Conservation (phyloP, 2,329 filamentous ascomycete genomes). For the Hirsutella rhossiliensis region DNA sequence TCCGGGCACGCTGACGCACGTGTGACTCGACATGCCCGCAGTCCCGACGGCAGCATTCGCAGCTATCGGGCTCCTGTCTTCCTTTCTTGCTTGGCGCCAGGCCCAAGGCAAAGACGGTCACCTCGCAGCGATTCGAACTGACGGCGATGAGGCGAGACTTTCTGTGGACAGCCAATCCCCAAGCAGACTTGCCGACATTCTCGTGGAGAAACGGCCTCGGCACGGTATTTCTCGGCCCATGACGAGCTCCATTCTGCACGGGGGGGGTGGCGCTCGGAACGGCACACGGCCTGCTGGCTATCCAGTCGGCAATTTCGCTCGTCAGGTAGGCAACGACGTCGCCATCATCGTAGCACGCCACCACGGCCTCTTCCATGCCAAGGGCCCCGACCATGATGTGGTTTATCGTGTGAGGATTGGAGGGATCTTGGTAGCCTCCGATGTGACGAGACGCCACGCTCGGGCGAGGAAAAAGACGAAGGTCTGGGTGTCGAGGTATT, state of each 20-base stretch:
- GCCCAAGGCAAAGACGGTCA: conserved; percentile 41
- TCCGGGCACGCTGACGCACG: conserved; percentile 28
- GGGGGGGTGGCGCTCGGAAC: conserved; percentile 1
- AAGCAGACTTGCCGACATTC: conserved; percentile 69
- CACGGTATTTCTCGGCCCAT: conserved; percentile 7
- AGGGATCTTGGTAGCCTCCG: conserved; percentile 39
- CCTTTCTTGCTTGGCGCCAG: conserved; percentile 10
- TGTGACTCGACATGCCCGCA: conserved; percentile 13
- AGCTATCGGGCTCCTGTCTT: conserved; percentile 1
- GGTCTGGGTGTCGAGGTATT: conserved; percentile 33
- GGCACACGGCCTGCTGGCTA: conserved; percentile 17
- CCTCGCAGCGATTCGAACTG: conserved; percentile 56
- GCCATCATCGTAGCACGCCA: conserved; percentile 61
- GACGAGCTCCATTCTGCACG: conserved; percentile 1
- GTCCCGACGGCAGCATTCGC: conserved; percentile 5
- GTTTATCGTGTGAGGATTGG: conserved; percentile 52
- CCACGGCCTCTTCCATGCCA: conserved; percentile 56
- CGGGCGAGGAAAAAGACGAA: conserved; percentile 33
- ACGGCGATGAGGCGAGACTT: conserved; percentile 77
- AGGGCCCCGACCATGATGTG: conserved; percentile 57
- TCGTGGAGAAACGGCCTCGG: conserved; percentile 54
- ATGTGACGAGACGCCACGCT: conserved; percentile 27
- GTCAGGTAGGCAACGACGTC: conserved; percentile 63
- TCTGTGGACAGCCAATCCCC: conserved; percentile 77
- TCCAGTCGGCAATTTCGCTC: conserved; percentile 32